Conservation (phyloP, 306 rosid species). For the Purshia tridentata region DNA sequence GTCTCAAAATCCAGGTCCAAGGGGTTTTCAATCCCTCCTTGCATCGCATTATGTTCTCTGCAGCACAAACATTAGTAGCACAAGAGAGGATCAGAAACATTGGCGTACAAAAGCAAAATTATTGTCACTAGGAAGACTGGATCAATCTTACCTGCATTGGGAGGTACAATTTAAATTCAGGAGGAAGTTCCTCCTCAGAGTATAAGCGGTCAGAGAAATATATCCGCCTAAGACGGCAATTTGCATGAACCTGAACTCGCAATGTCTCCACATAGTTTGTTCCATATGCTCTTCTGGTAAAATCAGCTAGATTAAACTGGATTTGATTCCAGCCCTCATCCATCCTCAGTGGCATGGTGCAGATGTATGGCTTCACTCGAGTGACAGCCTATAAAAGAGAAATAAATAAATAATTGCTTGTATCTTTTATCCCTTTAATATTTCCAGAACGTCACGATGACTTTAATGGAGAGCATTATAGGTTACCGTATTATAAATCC, state of each 20-base stretch:
- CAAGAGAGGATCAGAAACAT: background rate
- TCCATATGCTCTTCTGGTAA: slow-evolving; percentile 92
- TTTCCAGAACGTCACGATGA: background rate
- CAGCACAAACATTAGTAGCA: slow-evolving; percentile 1
- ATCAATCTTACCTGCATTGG: slow-evolving; percentile 64
- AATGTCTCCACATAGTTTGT: slow-evolving; percentile 95
- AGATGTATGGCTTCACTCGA: slow-evolving; percentile 85
- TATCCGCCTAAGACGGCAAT: slow-evolving; percentile 91
- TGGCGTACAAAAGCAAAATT: background rate
- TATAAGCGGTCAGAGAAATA: slow-evolving; percentile 89
- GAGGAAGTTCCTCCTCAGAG: slow-evolving; percentile 96
- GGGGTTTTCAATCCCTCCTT: background rate
- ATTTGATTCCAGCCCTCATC: slow-evolving; percentile 97
- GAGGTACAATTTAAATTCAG: slow-evolving; percentile 87
- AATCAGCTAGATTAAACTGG: slow-evolving; percentile 78
- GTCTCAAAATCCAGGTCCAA: slow-evolving; percentile 4
- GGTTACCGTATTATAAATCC: background rate
- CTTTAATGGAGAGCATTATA: background rate
- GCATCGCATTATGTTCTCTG: slow-evolving; percentile 39
- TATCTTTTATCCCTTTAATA: background rate
- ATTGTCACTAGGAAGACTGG: background rate
- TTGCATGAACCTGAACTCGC: slow-evolving; percentile 96
- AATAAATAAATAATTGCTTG: background rate
- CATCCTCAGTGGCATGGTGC: slow-evolving; percentile 90
- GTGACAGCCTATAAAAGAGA: slow-evolving; percentile 57